Conservation (phyloP, 2,329 filamentous ascomycete species). For the Domatiomyces globalis region DNA sequence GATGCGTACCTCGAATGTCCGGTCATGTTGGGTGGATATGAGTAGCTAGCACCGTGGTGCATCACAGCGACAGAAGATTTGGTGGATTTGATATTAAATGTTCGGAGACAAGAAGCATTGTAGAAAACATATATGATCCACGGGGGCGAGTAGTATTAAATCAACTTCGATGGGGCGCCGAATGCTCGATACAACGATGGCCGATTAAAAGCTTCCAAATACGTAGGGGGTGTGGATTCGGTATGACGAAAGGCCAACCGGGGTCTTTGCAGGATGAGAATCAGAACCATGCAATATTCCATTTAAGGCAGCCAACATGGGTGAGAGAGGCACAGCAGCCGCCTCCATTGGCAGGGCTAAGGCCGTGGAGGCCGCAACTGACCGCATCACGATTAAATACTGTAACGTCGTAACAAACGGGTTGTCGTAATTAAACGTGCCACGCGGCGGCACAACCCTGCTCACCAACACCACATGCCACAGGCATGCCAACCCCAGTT, state of each 20-base stretch:
- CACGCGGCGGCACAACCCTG: not conserved
- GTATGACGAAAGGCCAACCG: not conserved
- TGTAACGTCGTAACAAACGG: not conserved
- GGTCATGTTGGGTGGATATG: constrained; percentile 12
- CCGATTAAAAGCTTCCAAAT: not conserved
- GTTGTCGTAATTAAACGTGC: not conserved
- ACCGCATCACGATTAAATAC: not conserved
- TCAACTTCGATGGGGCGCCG: not conserved
- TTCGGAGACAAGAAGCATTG: not conserved
- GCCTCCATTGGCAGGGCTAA: too few relatives aligned
- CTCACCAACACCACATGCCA: not conserved
- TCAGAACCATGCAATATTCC: not conserved
- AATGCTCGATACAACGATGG: not conserved
- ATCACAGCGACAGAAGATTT: constrained; percentile 2
- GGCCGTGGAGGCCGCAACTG: too few relatives aligned
- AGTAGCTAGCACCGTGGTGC: constrained; percentile 17
- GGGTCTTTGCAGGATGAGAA: not conserved
- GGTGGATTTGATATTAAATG: not conserved
- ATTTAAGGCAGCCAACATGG: not conserved
- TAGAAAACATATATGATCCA: not conserved
- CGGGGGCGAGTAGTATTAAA: not conserved
- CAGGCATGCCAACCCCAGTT: not conserved
- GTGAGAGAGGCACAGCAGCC: not conserved
- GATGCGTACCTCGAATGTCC: constrained; percentile 16
- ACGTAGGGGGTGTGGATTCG: not conserved